Evolutionary conservation across 495 filamentous ascomycete genomes (phyloP), one percentile per base, ranked within the genome.

Genomic region (Penicillium odoratum): DNA sequence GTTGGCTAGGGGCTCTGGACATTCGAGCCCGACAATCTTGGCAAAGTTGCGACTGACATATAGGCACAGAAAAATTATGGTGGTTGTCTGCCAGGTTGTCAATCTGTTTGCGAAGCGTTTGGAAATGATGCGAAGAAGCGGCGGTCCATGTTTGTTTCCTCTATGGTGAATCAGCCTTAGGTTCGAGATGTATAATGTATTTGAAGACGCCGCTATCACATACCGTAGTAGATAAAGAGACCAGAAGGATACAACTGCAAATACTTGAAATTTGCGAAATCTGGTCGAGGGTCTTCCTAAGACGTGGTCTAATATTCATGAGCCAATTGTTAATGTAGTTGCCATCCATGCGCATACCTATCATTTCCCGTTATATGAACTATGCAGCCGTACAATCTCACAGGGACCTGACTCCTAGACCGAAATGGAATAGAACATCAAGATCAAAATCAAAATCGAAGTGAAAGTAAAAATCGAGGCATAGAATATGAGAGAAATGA

Each of bases 31-130:
- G 51, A 97, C 80, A 6, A 98, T 85, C 61, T 95, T 94, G 62
- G 88, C 90, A 55, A 98, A 93, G 70, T 98, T 98, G 42, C 94
- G 89, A 49, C 88, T 83, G 45, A 92, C 78, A 69, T 98, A 98
- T 49, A 97, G 88, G 77, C 91, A 95, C 48, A 98, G 82, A 67
- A 96, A 85, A 53, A 93, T 93, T 40, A 93, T 76, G 53, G 96
- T 86, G 16, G 96, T 80, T 13, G 86, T 92, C 73, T 96, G 94
- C 90, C 94, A 98, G 53, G 86, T 77, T 11, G 91, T 95, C 44
- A 97, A 77, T 55, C 80, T 84, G 26, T 72, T 80, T 18, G 85
- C 83, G 21, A 96, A 82, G 42, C 83, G 76, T 52, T 81, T 74
- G 1, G 93, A 98, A 52, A 97, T 69, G 21, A 78, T 79, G 48